These are phyloP conservation scores for Dictyostelium firmibasis DNA, from an alignment of 78 protist species.

Conservation along the genomic window DNA sequence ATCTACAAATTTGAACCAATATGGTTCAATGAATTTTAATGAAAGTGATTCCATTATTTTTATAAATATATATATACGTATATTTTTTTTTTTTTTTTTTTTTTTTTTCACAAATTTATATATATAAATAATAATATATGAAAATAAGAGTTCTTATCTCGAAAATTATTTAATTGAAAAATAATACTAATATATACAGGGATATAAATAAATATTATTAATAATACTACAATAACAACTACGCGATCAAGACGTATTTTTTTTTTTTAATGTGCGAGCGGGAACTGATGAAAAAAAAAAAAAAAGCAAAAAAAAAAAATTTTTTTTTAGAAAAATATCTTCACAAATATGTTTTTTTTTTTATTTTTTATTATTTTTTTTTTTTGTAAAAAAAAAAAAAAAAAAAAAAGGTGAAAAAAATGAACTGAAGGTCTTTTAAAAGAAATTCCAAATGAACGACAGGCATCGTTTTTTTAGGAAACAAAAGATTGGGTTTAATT, in stretches of 20 bases:
- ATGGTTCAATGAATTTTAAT: conserved; percentile 9
- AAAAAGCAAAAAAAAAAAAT: too few species aligned
- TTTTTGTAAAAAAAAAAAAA: too few species aligned
- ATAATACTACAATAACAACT: not conserved
- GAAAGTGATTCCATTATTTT: not conserved
- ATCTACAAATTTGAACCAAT: conserved; percentile 59
- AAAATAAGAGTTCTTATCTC: not conserved
- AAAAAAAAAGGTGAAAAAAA: too few species aligned
- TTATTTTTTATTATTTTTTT: too few species aligned
- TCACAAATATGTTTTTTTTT: not conserved
- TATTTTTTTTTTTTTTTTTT: not conserved
- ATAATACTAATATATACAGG: not conserved
- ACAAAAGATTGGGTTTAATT: not conserved
- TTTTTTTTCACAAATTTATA: not conserved
- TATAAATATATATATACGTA: not conserved
- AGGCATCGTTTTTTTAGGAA: too few species aligned
- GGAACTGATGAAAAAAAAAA: not conserved
- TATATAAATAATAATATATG: not conserved
- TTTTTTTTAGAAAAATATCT: too few species aligned
- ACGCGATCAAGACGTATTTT: not conserved
- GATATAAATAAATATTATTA: not conserved
- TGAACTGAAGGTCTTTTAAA: too few species aligned
- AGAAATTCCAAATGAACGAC: too few species aligned
- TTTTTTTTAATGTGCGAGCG: not conserved
- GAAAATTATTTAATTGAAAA: not conserved